Percentiles rank a stretch among this genome's conserved stretches.
Evolutionary conservation across 2,329 filamentous ascomycete species (phyloP).

Genomic region (Alternaria incomplexa): DNA sequence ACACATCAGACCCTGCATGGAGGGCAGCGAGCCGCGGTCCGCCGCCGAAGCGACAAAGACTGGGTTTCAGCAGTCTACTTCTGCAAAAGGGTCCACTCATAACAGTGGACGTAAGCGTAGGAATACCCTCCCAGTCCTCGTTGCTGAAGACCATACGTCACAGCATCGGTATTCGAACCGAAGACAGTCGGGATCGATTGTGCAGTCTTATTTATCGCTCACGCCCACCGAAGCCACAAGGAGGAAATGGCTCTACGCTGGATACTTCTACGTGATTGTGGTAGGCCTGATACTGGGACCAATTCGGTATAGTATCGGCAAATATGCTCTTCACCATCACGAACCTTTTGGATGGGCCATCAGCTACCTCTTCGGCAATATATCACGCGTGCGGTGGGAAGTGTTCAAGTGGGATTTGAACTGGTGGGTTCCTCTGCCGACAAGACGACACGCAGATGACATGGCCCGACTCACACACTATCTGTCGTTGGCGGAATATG

Average conservation of each 20-base stretch:
- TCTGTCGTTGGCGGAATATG: conserved; percentile 59
- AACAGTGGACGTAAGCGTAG: conserved; percentile 30
- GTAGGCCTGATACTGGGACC: conserved; percentile 70
- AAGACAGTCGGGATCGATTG: conserved; percentile 41
- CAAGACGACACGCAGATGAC: conserved; percentile 40
- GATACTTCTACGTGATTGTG: conserved; percentile 75
- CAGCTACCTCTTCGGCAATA: conserved; percentile 84
- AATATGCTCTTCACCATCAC: conserved; percentile 69
- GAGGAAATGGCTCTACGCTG: conserved; percentile 84
- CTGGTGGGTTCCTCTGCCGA: conserved; percentile 76
- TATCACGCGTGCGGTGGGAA: conserved; percentile 73
- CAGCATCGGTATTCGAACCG: conserved; percentile 29
- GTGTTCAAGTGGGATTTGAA: conserved; percentile 72
- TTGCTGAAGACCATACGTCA: conserved; percentile 28
- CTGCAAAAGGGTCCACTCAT: neutral
- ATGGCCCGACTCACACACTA: conserved; percentile 10
- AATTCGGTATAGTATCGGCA: conserved; percentile 72
- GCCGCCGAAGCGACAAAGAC: conserved; percentile 37
- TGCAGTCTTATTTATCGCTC: conserved; percentile 76
- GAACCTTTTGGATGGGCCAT: conserved; percentile 94
- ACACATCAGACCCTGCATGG: conserved; percentile 12
- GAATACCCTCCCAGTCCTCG: conserved; percentile 43
- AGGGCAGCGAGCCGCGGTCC: conserved; percentile 33
- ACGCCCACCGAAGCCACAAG: conserved; percentile 77
- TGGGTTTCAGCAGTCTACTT: conserved; percentile 14